Evolutionary conservation across 1,139 yeast species (phyloP).

Genomic region (Candida sp.): DNA sequence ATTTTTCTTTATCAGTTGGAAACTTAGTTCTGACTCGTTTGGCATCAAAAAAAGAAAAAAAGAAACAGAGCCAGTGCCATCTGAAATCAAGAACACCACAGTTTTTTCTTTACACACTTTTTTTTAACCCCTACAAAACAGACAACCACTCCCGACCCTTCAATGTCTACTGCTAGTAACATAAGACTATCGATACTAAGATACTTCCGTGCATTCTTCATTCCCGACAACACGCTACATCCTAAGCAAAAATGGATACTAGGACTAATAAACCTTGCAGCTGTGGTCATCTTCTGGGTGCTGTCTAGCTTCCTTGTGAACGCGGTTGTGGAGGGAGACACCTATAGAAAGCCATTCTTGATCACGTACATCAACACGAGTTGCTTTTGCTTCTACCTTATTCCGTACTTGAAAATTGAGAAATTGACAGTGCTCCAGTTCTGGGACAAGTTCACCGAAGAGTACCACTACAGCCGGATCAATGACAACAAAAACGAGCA

Average conservation of each 20-base stretch:
- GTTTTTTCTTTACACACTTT: not conserved
- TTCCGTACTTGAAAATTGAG: conserved; percentile 56
- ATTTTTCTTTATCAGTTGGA: not conserved
- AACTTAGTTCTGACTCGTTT: not conserved
- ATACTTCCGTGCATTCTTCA: conserved; percentile 17
- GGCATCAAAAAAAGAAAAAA: conserved; percentile 1
- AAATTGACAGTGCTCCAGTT: conserved; percentile 24
- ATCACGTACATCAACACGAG: conserved; percentile 93
- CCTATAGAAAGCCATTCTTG: conserved; percentile 89
- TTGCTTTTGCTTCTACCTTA: conserved; percentile 75
- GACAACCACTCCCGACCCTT: too few relatives aligned
- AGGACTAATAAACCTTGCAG: conserved; percentile 72
- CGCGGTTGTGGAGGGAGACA: conserved; percentile 67
- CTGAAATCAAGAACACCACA: conserved; percentile 2
- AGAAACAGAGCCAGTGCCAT: not conserved
- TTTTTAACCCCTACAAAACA: too few relatives aligned
- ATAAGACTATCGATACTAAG: conserved; percentile 13
- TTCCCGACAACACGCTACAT: conserved; percentile 18
- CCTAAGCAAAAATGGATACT: conserved; percentile 63
- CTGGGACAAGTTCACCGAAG: conserved; percentile 21
- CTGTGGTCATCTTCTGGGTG: conserved; percentile 90
- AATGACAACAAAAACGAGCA: conserved; percentile 15
- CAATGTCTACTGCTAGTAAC: conserved; percentile 8
- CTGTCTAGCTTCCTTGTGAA: conserved; percentile 82
- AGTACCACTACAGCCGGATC: conserved; percentile 18